These are phyloP conservation scores for Rhamnella rubrinervis DNA, from an alignment of 331 rosid species.

Conservation along the genomic window DNA sequence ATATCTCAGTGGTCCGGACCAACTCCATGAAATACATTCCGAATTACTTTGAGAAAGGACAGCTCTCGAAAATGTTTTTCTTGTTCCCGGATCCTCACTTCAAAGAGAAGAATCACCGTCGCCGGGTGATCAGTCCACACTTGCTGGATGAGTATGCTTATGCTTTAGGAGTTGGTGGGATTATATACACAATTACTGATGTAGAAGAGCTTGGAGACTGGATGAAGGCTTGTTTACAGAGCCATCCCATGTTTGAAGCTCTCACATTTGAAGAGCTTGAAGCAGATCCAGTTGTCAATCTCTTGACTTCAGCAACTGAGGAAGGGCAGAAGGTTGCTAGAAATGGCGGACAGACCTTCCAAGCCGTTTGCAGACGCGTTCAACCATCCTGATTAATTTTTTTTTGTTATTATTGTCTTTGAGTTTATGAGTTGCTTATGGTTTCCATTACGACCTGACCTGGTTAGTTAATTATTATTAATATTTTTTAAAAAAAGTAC, in stretches of 20 bases:
- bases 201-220: constrained; percentile 97
- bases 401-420: too few relatives aligned
- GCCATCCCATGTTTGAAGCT: constrained; percentile 84
- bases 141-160: constrained; percentile 91
- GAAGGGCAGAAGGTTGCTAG: constrained; percentile 97
- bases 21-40: constrained; percentile 97
- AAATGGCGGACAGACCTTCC: constrained; percentile 84
- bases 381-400: constrained; percentile 33
- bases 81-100: constrained; percentile 97
- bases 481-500: too few relatives aligned
- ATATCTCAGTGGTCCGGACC: constrained; percentile 79
- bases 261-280: constrained; percentile 68
- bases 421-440: too few relatives aligned
- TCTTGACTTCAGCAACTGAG: constrained; percentile 75
- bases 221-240: constrained; percentile 83
- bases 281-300: constrained; percentile 76
- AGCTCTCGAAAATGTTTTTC: constrained; percentile 89
- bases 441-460: too few relatives aligned
- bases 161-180: constrained; percentile 67
- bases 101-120: constrained; percentile 96
- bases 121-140: constrained; percentile 79
- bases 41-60: constrained; percentile 82
- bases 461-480: too few relatives aligned
- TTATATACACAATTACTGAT: constrained; percentile 86
- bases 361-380: constrained; percentile 72